Percentiles rank a stretch among this genome's conserved stretches.
phyloP scores from a whole-genome alignment of 139 green algal genomes.

The Auxenochlorella pyrenoidosa region DNA sequence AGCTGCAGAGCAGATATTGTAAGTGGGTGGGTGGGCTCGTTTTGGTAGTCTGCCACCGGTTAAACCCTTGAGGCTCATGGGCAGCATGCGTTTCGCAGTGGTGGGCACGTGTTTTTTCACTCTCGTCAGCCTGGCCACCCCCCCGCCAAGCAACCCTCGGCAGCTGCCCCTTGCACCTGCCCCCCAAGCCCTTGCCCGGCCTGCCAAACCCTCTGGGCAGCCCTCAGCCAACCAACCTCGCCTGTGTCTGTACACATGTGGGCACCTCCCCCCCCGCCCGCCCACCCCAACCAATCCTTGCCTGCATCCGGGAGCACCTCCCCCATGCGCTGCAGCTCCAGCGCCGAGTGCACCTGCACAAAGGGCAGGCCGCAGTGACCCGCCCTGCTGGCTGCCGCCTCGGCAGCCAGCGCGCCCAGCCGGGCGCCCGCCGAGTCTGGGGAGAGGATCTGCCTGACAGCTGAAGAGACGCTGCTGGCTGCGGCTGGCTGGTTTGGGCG shows the following conservation, averaged over 20 bases:
- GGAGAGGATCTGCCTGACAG: not conserved
- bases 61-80: too few relatives aligned
- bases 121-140: too few relatives aligned
- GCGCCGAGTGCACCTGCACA: slow-evolving; percentile 20
- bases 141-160: too few relatives aligned
- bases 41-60: too few relatives aligned
- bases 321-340: slow-evolving; percentile 25
- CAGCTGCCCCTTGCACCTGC: not conserved
- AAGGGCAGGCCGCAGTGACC: not conserved
- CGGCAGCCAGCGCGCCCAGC: slow-evolving; percentile 2
- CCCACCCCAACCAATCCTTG: not conserved
- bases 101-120: not conserved
- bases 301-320: not conserved
- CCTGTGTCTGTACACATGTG: too few relatives aligned
- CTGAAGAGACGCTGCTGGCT: not conserved
- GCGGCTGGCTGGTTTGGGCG: not conserved
- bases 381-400: slow-evolving; percentile 5
- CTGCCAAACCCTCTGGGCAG: not conserved
- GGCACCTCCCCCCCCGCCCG: too few relatives aligned
- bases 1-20: not conserved
- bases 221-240: not conserved
- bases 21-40: too few relatives aligned
- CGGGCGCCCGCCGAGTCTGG: not conserved
- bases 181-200: too few relatives aligned
- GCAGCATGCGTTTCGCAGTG: not conserved